A percentile compares a stretch with the other conserved stretches of the same genome.
Evolutionary conservation across 768 basidiomycete species (phyloP).

Genomic region (Tremella fuciformis): DNA sequence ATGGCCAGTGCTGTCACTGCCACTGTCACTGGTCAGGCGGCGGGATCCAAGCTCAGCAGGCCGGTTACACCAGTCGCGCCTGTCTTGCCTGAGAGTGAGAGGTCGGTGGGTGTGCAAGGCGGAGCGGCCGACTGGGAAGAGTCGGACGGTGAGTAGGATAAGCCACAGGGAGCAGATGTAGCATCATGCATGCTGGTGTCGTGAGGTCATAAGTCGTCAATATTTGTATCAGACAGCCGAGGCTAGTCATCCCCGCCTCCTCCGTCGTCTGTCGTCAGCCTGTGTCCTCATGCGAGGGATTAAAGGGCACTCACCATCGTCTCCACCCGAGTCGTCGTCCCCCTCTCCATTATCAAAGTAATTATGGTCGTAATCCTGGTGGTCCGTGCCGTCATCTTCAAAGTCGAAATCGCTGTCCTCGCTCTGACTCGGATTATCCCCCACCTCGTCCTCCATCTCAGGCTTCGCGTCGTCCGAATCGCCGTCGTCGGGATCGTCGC

Average conservation of each 20-base stretch:
- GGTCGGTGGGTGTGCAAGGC: neutral
- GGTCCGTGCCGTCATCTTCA: conserved; percentile 33
- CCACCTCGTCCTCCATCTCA: conserved; percentile 30
- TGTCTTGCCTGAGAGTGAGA: neutral
- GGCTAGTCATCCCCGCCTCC: neutral
- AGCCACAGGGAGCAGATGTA: neutral
- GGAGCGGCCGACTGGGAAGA: neutral
- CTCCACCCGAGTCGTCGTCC: conserved; percentile 43
- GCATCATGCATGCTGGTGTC: neutral
- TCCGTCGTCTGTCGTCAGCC: neutral
- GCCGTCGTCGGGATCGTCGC: neutral
- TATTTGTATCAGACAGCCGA: neutral
- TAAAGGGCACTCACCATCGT: conserved; percentile 30
- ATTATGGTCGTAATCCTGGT: conserved; percentile 47
- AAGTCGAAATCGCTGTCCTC: conserved; percentile 42
- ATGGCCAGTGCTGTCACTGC: neutral
- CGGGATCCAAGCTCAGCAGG: neutral
- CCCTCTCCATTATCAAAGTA: conserved; percentile 50
- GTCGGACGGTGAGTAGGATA: neutral
- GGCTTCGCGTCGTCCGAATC: conserved; percentile 16
- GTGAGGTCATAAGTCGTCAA: neutral
- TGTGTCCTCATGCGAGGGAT: neutral
- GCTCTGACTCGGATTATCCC: conserved; percentile 6
- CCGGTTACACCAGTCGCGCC: conserved; percentile 9
- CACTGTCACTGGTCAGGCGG: neutral